Evolutionary conservation across 1,139 yeast species (phyloP).

Genomic region (Scheffersomyces stambukii): DNA sequence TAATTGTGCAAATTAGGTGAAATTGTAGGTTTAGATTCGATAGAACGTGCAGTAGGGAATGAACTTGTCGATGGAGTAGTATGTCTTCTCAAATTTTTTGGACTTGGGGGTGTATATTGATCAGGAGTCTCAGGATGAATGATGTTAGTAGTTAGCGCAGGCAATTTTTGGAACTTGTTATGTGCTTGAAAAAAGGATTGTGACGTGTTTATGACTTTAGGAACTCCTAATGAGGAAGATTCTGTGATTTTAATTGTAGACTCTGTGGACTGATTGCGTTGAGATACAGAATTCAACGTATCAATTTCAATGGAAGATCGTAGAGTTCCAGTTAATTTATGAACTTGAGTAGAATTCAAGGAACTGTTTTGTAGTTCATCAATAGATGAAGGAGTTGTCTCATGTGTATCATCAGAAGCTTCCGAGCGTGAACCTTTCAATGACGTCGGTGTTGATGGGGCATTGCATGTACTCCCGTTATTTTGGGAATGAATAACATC

Average conservation of each 20-base stretch:
- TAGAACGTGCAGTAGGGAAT: too few relatives aligned
- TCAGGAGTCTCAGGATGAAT: too few relatives aligned
- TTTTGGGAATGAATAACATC: too few relatives aligned
- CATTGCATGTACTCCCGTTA: too few relatives aligned
- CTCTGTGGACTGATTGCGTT: too few relatives aligned
- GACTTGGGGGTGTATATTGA: constrained; percentile 4
- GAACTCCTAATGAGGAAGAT: not conserved
- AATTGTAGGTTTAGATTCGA: too few relatives aligned
- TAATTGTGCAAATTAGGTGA: not conserved
- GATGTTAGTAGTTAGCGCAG: not conserved
- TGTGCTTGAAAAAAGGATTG: not conserved
- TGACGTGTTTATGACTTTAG: not conserved
- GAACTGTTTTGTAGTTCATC: constrained; percentile 10
- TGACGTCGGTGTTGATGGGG: constrained; percentile 32
- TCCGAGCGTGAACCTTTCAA: constrained; percentile 18
- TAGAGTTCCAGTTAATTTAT: constrained; percentile 1
- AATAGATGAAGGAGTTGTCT: constrained; percentile 32
- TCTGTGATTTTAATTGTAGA: not conserved
- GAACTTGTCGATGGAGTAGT: constrained; percentile 20
- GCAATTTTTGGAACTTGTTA: not conserved
- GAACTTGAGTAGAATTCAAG: constrained; percentile 1
- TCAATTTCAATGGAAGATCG: constrained; percentile 8
- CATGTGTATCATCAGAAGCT: constrained; percentile 22
- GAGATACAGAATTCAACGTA: too few relatives aligned
- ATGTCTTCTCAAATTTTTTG: constrained; percentile 17